Conservation (phyloP, 805 yeast genomes). For the Metschnikowia lachancei region DNA sequence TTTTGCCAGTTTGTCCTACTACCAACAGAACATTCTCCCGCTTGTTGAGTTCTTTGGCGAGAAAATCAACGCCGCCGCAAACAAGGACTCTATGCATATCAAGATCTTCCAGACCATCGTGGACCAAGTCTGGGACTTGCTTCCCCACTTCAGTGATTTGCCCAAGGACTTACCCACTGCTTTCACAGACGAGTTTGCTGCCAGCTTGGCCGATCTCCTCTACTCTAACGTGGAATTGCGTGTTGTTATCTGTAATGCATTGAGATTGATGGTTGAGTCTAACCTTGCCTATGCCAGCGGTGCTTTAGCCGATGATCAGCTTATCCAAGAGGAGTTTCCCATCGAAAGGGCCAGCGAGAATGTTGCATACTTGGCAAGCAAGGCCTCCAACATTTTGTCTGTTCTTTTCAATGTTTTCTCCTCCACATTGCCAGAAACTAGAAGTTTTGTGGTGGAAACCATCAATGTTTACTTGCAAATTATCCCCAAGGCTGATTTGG, state of each 20-base stretch:
- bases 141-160: conserved; percentile 85
- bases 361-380: conserved; percentile 59
- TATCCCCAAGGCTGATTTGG: conserved; percentile 63
- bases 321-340: conserved; percentile 63
- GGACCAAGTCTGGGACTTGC: conserved; percentile 88
- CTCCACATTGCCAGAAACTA: conserved; percentile 79
- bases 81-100: conserved; percentile 60
- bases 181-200: conserved; percentile 76
- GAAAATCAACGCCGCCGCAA: conserved; percentile 42
- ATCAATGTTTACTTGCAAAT: conserved; percentile 78
- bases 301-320: conserved; percentile 51
- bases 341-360: conserved; percentile 52
- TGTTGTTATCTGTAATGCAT: conserved; percentile 77
- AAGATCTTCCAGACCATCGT: conserved; percentile 82
- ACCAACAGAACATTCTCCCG: conserved; percentile 64
- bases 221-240: conserved; percentile 76
- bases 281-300: conserved; percentile 63
- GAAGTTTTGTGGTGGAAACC: conserved; percentile 83
- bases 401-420: conserved; percentile 90
- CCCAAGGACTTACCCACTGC: conserved; percentile 68
- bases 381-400: conserved; percentile 73
- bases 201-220: conserved; percentile 65
- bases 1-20: conserved; percentile 65
- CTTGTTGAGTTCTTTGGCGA: conserved; percentile 52
- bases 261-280: conserved; percentile 75